A percentile compares a stretch with the other conserved stretches of the same genome.
Evolutionary conservation across 2,329 filamentous ascomycete genomes (phyloP).

Genomic region (Orbilia brochopaga): DNA sequence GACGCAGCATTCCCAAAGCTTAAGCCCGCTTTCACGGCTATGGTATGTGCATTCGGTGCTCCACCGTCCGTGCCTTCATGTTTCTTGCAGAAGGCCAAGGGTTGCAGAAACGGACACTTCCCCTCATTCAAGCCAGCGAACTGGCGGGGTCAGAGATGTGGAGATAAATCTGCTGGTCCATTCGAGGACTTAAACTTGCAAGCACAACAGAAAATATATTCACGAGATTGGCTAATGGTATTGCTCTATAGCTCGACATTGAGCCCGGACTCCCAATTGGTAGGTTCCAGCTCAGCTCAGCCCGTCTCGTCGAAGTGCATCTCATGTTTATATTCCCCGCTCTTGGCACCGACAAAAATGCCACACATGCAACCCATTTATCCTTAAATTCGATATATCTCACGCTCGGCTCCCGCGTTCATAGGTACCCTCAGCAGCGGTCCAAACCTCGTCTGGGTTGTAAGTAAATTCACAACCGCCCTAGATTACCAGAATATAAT

Average conservation of each 20-base stretch:
- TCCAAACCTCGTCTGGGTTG: conserved; percentile 40
- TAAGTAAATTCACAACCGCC: conserved; percentile 7
- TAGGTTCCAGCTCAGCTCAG: not conserved
- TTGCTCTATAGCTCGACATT: conserved; percentile 21
- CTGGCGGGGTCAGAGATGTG: not conserved
- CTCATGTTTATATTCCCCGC: not conserved
- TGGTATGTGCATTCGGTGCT: conserved; percentile 18
- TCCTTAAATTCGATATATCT: not conserved
- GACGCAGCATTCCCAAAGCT: conserved; percentile 39
- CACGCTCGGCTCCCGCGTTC: not conserved
- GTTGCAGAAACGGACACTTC: too few species aligned
- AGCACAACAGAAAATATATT: too few species aligned
- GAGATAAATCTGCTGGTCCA: too few species aligned
- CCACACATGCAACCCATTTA: not conserved
- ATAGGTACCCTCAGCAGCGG: conserved; percentile 34
- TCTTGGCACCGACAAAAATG: not conserved
- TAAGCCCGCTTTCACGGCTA: conserved; percentile 34
- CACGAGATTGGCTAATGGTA: conserved; percentile 6
- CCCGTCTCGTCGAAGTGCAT: not conserved
- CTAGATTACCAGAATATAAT: not conserved
- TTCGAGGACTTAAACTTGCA: too few species aligned
- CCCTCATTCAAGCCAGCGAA: too few species aligned
- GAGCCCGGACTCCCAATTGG: conserved; percentile 31
- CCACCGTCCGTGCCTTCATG: not conserved
- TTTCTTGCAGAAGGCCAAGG: not conserved